Base-by-base conservation (phyloP, 257 asterid genomes). In the Dorcoceras hygrometricum region DNA sequence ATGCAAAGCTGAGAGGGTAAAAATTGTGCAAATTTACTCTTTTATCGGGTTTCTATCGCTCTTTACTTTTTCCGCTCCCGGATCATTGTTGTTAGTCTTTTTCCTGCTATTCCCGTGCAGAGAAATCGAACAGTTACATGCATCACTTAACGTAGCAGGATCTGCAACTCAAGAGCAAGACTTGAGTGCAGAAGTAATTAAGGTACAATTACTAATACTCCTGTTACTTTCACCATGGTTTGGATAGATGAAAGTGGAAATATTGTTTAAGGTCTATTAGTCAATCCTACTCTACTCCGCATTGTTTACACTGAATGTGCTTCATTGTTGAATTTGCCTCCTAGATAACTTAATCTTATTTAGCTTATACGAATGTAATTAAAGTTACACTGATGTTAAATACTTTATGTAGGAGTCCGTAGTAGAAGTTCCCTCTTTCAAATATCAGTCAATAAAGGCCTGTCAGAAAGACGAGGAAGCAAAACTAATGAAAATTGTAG, bases 1-100 rank as follows among this genome's bases (percentile, higher is more conserved):
- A 90, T 79, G 80, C 83, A 72, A 83, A 78, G 80, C 94, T 90
- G 75, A 79, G 77, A 71, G 64, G 95, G 99, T 88, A 76, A 75
- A 29, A 23, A 20, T 65, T 70, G 8, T 27, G 48, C 54, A 71
- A 22, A 24, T 72, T 59, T 69, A 56, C 65, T 9, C 7, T 46
- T 12, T 71, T 57, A 54, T 62, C 50, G 66, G 48, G 51, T 51
- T 56, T 70, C 61, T 8, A 36, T 63, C 25, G n/a, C 27, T 22
- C 54, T 43, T 19, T 19, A 27, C 59, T 55, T 63, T 72, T 57
- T 69, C 69, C 63, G 20, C 51, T 57, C 16, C 51, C 16, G 46
- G 28, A 23, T 16, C 51, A 50, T 57, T 7, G 23, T 75, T 71
- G 54, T 54, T n/a, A 56, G 57, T 68, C 57, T 29, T 46, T 67